These are phyloP conservation scores for Ormosia emarginata DNA, from an alignment of 306 rosid species.

Conservation along the genomic window DNA sequence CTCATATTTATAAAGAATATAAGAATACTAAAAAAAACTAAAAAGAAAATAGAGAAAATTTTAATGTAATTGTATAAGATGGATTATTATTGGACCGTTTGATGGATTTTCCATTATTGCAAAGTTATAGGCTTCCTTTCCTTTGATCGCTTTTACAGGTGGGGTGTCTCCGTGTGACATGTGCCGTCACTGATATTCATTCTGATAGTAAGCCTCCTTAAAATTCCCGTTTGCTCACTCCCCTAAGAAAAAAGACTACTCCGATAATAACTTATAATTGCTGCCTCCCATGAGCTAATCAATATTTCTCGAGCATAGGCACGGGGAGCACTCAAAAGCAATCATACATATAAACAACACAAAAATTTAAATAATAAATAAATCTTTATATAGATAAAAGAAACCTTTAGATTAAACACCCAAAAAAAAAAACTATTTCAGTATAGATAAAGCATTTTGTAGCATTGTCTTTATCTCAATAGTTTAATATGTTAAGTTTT, in stretches of 20 bases:
- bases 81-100: background rate
- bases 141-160: background rate
- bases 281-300: conserved; percentile 46
- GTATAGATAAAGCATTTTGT: background rate
- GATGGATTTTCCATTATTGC: background rate
- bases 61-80: background rate
- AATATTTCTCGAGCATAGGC: background rate
- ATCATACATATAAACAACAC: background rate
- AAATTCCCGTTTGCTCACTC: background rate
- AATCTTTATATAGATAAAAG: background rate
- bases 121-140: background rate
- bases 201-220: background rate
- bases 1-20: no score
- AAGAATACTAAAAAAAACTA: no score
- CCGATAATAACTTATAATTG: conserved; percentile 33
- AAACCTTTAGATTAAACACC: background rate
- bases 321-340: conserved; percentile 17
- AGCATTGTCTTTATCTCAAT: no score
- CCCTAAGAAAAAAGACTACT: background rate
- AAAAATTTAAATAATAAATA: background rate
- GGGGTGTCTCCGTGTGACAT: background rate
- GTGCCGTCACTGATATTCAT: background rate
- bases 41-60: no score
- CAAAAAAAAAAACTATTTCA: background rate
- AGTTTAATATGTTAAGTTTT: no score